phyloP scores from a whole-genome alignment of 768 basidiomycete species.

The Calocera cornea region DNA sequence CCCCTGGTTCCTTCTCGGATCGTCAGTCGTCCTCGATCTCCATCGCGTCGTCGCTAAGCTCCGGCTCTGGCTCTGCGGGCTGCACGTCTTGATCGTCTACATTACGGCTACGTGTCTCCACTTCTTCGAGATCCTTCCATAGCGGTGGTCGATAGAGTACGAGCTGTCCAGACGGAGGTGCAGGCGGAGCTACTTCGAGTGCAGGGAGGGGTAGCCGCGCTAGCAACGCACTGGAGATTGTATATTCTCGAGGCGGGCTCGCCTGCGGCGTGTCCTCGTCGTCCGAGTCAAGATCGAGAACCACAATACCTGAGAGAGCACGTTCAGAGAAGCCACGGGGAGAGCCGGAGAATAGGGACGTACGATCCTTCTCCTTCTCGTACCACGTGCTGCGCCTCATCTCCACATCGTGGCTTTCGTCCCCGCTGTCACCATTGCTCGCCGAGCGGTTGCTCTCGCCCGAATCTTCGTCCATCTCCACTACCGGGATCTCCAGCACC shows the following conservation, averaged over 20 bases:
- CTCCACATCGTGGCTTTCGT: conserved; percentile 35
- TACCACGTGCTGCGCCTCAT: conserved; percentile 58
- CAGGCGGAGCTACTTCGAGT: background rate
- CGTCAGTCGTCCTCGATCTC: conserved; percentile 33
- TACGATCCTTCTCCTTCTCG: conserved; percentile 56
- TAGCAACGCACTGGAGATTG: background rate
- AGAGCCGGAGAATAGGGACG: conserved; percentile 22
- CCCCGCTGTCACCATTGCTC: background rate
- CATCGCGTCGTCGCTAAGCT: conserved; percentile 32
- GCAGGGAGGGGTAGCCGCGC: background rate
- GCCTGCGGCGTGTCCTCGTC: conserved; percentile 20
- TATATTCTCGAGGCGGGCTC: background rate
- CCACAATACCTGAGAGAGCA: conserved; percentile 40
- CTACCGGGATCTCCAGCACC: conserved; percentile 29
- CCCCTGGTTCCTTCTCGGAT: conserved; percentile 3
- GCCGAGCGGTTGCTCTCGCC: background rate
- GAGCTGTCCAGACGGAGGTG: background rate
- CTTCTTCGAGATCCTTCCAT: background rate
- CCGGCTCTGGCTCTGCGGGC: background rate
- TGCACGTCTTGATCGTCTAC: background rate
- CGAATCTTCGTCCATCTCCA: conserved; percentile 9
- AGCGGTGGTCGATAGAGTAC: conserved; percentile 7
- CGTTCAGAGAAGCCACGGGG: conserved; percentile 3
- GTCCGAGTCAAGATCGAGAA: conserved; percentile 44
- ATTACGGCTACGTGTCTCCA: background rate